A percentile compares a stretch with the other conserved stretches of the same genome.
Conservation (phyloP, 2,329 filamentous ascomycete species). For the Rasamsonia emersonii region DNA sequence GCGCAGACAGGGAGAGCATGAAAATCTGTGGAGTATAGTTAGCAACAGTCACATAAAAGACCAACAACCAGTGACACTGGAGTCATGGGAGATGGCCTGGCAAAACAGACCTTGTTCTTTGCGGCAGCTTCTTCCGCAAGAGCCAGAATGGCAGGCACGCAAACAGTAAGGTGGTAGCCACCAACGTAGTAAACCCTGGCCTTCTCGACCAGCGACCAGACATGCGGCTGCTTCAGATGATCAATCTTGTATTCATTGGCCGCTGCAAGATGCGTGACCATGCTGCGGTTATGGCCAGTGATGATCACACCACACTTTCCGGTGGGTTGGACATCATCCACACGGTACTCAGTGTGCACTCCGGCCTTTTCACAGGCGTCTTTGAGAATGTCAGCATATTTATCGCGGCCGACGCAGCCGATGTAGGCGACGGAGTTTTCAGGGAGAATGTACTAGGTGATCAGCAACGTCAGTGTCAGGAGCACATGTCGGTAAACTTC, state of each 20-base stretch:
- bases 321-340: slow-evolving; percentile 75
- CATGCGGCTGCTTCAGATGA: slow-evolving; percentile 80
- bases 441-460: slow-evolving; percentile 78
- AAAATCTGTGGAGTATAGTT: slow-evolving; percentile 58
- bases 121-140: slow-evolving; percentile 81
- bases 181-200: slow-evolving; percentile 88
- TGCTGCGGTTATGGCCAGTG: slow-evolving; percentile 88
- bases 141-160: slow-evolving; percentile 79
- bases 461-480: too few relatives aligned
- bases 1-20: slow-evolving; percentile 83
- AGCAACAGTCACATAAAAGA: not conserved
- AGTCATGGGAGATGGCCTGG: not conserved
- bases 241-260: slow-evolving; percentile 96
- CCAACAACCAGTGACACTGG: not conserved
- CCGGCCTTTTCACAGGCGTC: slow-evolving; percentile 82
- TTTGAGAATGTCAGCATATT: slow-evolving; percentile 81
- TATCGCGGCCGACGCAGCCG: slow-evolving; percentile 89
- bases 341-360: slow-evolving; percentile 87
- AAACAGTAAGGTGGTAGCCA: slow-evolving; percentile 96
- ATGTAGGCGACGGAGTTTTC: slow-evolving; percentile 86
- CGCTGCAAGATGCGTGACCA: slow-evolving; percentile 91
- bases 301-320: slow-evolving; percentile 95
- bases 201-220: slow-evolving; percentile 86
- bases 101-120: slow-evolving; percentile 63
- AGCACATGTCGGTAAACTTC: too few relatives aligned